A percentile compares a stretch with the other conserved stretches of the same genome.
Conservation (phyloP, 257 asterid genomes). For the Coffea canephora region DNA sequence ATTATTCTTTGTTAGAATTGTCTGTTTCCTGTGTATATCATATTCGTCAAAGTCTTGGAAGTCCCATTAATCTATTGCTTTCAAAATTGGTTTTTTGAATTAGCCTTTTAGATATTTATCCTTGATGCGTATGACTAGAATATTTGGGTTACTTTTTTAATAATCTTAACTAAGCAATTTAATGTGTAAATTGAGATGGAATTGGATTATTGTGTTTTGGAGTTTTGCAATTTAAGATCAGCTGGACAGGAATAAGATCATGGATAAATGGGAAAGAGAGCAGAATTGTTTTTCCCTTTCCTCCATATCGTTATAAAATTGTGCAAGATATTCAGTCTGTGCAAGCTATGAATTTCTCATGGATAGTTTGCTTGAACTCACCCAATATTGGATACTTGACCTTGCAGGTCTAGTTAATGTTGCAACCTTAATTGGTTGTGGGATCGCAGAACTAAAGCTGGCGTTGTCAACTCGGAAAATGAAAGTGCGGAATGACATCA, state of each 20-base stretch:
- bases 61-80: neutral
- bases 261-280: neutral
- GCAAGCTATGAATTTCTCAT: neutral
- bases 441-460: constrained; percentile 61
- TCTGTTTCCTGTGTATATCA: neutral
- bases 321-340: neutral
- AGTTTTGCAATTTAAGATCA: neutral
- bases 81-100: neutral
- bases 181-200: neutral
- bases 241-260: neutral
- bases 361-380: constrained; percentile 9
- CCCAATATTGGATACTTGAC: constrained; percentile 17
- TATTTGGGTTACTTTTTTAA: neutral
- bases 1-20: neutral
- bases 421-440: constrained; percentile 75
- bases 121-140: neutral
- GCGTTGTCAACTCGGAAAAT: constrained; percentile 92
- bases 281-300: neutral
- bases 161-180: neutral
- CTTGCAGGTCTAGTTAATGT: constrained; percentile 69
- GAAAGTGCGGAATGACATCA: constrained; percentile 80
- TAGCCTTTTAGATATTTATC: neutral
- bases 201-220: neutral
- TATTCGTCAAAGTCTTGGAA: neutral
- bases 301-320: neutral